Evolutionary conservation across 805 yeast genomes (phyloP), one percentile per base, ranked within the genome.

Genomic region (Myxozyma melibiosi): DNA sequence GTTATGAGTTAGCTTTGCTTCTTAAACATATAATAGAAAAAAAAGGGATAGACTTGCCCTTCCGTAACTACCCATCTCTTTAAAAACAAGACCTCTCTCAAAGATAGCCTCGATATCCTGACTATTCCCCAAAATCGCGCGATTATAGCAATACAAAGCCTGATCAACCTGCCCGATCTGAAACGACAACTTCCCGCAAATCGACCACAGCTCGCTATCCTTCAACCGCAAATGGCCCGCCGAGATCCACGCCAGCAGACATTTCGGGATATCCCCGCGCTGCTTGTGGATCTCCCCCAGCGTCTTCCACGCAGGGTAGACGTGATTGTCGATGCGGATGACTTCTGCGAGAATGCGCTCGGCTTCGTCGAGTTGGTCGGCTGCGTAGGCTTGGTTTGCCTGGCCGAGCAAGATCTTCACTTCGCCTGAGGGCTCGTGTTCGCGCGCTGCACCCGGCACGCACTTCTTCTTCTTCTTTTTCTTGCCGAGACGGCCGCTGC

Each of bases 271-370:
- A 44, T 83, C 76, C 1, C 90, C 91, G 58, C 83, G 85, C 51
- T 80, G 74, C 54, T 82, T 78, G 63, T 87, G 85, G 45, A 92
- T 87, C 67, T 88, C 96, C 45, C 97, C 97, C 43, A 90, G 73
- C 0, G 95, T 87, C 66, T 87, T 85, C 75, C 91, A 91, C 0
- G 97, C 97, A 43, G 87, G 83, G 70, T 82, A 85, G 68, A 88
- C 86, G 63, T 81, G 81, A 13, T 88, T 85, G 67, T 90, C 96
- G 52, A 84, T 77, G 65, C 84, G 83, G 58, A 92, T 84, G 11
- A 90, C 95, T 59, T 77, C 78, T 1, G 67, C 61, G 34, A 73
- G 63, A 9, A 74, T 70, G 51, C 65, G 65, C 24, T 67, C 71
- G 3, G 70, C 64, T 44, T 74, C 74, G n/a, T 67, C 71, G 20